Evolutionary conservation across 345 rosid genomes (phyloP), one percentile per base, ranked within the genome.

Genomic region (Corchorus olitorius): DNA sequence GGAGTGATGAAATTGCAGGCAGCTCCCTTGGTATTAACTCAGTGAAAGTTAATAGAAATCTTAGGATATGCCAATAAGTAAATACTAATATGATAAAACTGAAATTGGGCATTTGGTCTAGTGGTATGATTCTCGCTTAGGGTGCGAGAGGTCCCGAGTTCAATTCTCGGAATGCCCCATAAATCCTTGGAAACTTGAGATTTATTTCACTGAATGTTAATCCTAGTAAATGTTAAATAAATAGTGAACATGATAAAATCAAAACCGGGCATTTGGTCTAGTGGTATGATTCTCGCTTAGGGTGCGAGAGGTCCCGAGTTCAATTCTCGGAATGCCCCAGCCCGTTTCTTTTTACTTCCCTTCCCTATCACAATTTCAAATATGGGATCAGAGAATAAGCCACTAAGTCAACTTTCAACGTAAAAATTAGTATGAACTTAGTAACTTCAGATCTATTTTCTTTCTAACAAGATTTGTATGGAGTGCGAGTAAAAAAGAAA

Each of bases 111-210:
- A 83, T 87, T 93, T 91, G 96, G 94, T 89, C 91, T 88, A 89
- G 93, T 90, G 94, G 90, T 82, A 90, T 88, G 90, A 90, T 91
- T 89, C 94, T 91, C 92, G 96, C 92, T 93, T 93, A 85, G 90
- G 91, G 91, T 89, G 88, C 89, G 85, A 91, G 91, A 89, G 90
- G 91, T 86, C 91, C 88, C 87, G 90, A 90, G 92, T 86, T 86
- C 92, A 86, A 39, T 19, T 41, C 52, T 27, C 27, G 34, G 50
- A 65, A 65, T 64, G 70, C 70, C 50, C 70, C 72, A 22, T 4
- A 2, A 15, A 34, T 10, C 14, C 62, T 10, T 58, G 10, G 62
- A 0, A 61, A 61, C 43, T 14, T 41, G 15, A 65, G 52, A 65
- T 65, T 39, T 15, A 15, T 67, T 62, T 43, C 27, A 27, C 27